Evolutionary conservation across 2,329 filamentous ascomycete genomes (phyloP).

Genomic region (Claviceps arundinis): DNA sequence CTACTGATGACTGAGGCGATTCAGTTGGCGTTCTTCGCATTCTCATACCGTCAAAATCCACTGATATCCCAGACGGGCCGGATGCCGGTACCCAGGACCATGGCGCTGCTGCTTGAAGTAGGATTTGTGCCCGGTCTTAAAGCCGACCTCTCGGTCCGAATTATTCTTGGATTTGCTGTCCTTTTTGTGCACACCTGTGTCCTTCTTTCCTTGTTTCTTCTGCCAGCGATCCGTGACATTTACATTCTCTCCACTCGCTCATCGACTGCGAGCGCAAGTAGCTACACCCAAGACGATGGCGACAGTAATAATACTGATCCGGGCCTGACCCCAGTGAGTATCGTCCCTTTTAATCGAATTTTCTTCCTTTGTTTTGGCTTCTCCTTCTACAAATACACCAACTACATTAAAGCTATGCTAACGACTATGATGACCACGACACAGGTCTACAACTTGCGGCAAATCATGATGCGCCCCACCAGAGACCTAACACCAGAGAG

Average conservation of each 20-base stretch:
- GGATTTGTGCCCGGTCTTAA: neutral
- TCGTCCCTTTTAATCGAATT: neutral
- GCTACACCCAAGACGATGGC: neutral
- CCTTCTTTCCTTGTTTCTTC: constrained; percentile 48
- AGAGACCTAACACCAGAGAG: neutral
- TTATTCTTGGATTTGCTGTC: neutral
- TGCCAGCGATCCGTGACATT: constrained; percentile 26
- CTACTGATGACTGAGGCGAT: constrained; percentile 57
- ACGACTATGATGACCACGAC: neutral
- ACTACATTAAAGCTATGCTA: no score
- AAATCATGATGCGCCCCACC: constrained; percentile 15
- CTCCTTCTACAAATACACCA: no score
- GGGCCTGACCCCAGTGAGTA: neutral
- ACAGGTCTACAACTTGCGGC: constrained; percentile 14
- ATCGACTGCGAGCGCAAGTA: neutral
- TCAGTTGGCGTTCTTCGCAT: constrained; percentile 26
- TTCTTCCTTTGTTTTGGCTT: neutral
- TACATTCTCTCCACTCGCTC: neutral
- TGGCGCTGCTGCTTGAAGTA: neutral
- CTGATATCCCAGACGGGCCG: neutral
- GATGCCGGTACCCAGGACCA: neutral
- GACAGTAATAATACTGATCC: neutral
- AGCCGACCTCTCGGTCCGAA: neutral
- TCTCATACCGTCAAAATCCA: constrained; percentile 26
- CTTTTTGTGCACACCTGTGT: constrained; percentile 26